phyloP scores from a whole-genome alignment of 192 early-diverging fungal species.

The Podila horticola region DNA sequence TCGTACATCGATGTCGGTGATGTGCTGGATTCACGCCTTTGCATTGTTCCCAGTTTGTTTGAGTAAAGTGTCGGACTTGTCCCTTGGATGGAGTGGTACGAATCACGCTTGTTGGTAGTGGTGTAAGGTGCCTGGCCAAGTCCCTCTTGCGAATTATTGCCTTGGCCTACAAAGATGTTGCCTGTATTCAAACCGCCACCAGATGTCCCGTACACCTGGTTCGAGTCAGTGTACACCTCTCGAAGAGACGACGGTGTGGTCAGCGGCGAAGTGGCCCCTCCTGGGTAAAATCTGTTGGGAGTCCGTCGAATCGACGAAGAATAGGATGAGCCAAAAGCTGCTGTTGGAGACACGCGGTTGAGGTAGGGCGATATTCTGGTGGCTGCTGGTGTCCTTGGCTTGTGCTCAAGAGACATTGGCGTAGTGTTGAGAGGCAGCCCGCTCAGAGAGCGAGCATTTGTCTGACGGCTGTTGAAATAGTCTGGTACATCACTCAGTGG shows the following conservation, averaged over 20 bases:
- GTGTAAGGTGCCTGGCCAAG: constrained; percentile 10
- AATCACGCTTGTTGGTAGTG: constrained; percentile 33
- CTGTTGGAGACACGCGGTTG: constrained; percentile 40
- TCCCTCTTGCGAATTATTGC: constrained; percentile 12
- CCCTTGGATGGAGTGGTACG: constrained; percentile 26
- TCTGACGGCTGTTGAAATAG: constrained; percentile 41
- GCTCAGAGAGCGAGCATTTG: constrained; percentile 12
- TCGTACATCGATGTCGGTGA: constrained; percentile 25
- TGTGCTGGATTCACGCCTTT: constrained; percentile 34
- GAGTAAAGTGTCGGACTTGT: constrained; percentile 26
- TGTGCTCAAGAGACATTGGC: constrained; percentile 33
- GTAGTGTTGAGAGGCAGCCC: constrained; percentile 27
- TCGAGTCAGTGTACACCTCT: constrained; percentile 24
- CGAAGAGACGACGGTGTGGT: constrained; percentile 40
- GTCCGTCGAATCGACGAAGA: constrained; percentile 27
- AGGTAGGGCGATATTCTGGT: constrained; percentile 46
- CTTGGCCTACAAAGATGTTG: constrained; percentile 12
- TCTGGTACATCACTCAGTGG: constrained; percentile 38
- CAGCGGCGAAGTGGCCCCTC: constrained; percentile 28
- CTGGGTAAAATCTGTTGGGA: constrained; percentile 25
- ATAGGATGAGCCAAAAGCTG: constrained; percentile 30
- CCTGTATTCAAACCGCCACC: background rate
- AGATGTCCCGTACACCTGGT: constrained; percentile 5
- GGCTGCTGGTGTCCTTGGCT: constrained; percentile 31
- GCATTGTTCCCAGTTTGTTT: constrained; percentile 15